Evolutionary conservation across 495 filamentous ascomycete genomes (phyloP).

Genomic region (Penicillium silybi): DNA sequence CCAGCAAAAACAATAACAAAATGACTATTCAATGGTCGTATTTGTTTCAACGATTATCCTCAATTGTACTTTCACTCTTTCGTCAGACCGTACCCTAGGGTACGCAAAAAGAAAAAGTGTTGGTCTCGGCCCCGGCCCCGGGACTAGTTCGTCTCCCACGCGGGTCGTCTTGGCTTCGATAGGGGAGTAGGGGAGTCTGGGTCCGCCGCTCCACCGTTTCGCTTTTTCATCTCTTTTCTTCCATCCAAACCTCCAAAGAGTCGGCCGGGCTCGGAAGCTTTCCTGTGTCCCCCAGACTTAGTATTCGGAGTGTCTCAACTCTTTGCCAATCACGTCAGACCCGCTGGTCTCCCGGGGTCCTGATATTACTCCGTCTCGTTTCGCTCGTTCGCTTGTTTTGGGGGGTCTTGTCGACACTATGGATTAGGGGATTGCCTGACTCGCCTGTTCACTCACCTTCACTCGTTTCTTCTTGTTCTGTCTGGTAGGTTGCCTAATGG

Average conservation of each 20-base stretch:
- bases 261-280: constrained; percentile 2
- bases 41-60: no score
- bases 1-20: background rate
- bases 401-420: constrained; percentile 10
- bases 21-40: background rate
- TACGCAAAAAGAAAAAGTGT: background rate
- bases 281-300: constrained; percentile 1
- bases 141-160: constrained; percentile 22
- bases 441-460: background rate
- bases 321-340: constrained; percentile 4
- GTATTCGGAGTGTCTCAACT: background rate
- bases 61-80: background rate
- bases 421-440: constrained; percentile 13
- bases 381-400: background rate
- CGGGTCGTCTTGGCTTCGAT: constrained; percentile 25
- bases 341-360: constrained; percentile 7
- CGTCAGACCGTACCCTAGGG: background rate
- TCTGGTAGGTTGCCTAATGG: constrained; percentile 11
- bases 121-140: constrained; percentile 9
- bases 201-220: constrained; percentile 18
- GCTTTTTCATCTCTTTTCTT: constrained; percentile 7
- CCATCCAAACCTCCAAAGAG: constrained; percentile 3
- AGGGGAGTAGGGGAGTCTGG: constrained; percentile 22
- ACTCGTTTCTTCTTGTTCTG: constrained; percentile 9
- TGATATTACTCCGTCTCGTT: constrained; percentile 2